Evolutionary conservation across 163 green algal genomes (phyloP).

Genomic region (Chlamydomonas reinhardtii): DNA sequence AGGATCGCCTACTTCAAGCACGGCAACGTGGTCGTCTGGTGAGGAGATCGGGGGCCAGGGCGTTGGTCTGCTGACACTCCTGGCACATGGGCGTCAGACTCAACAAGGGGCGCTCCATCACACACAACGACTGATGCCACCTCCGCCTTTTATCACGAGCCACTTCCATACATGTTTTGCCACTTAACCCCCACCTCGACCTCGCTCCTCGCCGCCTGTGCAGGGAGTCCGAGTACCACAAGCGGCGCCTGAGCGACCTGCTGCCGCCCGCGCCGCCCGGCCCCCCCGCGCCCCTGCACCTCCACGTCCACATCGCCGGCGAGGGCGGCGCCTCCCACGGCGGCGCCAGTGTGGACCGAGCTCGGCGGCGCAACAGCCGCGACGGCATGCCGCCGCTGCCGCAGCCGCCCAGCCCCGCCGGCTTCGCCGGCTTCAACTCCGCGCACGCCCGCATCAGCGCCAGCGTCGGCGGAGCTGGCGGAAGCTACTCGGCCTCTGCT

Average conservation of each 20-base stretch:
- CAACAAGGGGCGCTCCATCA: too few species aligned
- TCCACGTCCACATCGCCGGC: neutral
- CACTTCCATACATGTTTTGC: too few species aligned
- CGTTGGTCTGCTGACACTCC: too few species aligned
- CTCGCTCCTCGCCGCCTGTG: neutral
- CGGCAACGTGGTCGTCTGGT: slow-evolving; percentile 56
- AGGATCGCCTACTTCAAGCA: slow-evolving; percentile 62
- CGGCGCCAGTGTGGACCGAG: neutral
- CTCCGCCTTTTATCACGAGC: too few species aligned
- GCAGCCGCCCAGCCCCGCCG: neutral
- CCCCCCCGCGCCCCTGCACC: neutral
- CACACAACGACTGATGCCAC: too few species aligned
- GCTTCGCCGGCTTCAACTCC: neutral
- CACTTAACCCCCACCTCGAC: too few species aligned
- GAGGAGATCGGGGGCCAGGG: neutral
- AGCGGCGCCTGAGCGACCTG: slow-evolving; percentile 39
- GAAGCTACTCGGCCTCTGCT: too few species aligned
- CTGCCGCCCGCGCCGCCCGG: neutral
- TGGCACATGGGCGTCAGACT: too few species aligned
- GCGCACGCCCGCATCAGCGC: too few species aligned
- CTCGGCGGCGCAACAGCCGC: slow-evolving; percentile 6
- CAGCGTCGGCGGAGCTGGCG: too few species aligned
- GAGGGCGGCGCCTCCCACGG: neutral
- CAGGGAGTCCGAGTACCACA: slow-evolving; percentile 53
- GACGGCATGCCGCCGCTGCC: slow-evolving; percentile 35